Evolutionary conservation across 164 flowering plant genomes (phyloP).

Genomic region (Macadamia integrifolia): DNA sequence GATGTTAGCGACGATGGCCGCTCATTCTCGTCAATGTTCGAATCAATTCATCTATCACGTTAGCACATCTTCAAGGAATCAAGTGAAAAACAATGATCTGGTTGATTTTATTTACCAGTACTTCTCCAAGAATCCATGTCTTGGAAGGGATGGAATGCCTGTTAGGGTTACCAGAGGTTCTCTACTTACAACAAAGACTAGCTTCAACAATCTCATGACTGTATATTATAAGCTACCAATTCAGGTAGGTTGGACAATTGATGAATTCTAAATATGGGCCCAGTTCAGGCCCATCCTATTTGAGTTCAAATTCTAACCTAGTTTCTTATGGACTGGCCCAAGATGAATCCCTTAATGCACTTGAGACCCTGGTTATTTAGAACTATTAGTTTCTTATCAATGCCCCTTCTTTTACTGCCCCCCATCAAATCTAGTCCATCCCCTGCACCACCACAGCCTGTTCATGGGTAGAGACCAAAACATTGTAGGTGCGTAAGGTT

Average conservation of each 20-base stretch:
- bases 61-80: conserved; percentile 54
- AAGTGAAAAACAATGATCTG: conserved; percentile 14
- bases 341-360: no score
- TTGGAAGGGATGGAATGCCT: conserved; percentile 38
- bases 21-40: conserved; percentile 30
- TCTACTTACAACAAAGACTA: conserved; percentile 24
- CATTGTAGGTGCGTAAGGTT: no score
- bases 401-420: no score
- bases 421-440: no score
- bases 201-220: conserved; percentile 47
- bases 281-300: not conserved
- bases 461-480: no score
- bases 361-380: not conserved
- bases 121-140: conserved; percentile 47
- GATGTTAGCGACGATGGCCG: conserved; percentile 48
- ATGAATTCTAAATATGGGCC: no score
- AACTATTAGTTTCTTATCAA: no score
- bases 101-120: conserved; percentile 23
- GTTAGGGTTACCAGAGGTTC: conserved; percentile 30
- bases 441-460: no score
- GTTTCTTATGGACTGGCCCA: no score
- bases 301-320: not conserved
- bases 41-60: conserved; percentile 42
- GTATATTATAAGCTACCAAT: conserved; percentile 38
- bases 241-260: conserved; percentile 31